These are phyloP conservation scores for Fennellomyces sp. DNA, from an alignment of 371 early-diverging fungal species.

Conservation along the genomic window DNA sequence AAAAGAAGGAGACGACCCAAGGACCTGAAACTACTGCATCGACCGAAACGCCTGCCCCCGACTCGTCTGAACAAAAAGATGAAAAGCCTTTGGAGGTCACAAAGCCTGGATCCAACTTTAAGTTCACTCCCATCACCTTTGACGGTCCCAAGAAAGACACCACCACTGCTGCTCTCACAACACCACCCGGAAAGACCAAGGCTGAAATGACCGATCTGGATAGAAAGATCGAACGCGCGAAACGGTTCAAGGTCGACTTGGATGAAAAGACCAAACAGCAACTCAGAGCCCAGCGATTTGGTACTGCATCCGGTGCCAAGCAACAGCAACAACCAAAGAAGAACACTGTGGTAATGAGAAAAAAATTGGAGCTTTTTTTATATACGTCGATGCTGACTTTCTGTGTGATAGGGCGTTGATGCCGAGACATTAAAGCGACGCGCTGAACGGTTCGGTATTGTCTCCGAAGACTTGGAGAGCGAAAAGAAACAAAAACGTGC, in stretches of 20 bases:
- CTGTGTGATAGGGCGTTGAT: conserved; percentile 36
- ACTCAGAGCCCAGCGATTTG: conserved; percentile 49
- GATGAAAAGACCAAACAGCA: conserved; percentile 42
- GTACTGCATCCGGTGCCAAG: conserved; percentile 6
- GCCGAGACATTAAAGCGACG: conserved; percentile 54
- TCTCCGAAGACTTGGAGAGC: conserved; percentile 49
- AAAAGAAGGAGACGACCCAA: conserved; percentile 18
- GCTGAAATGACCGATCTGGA: conserved; percentile 29
- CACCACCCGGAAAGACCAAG: background rate
- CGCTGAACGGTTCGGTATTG: conserved; percentile 53
- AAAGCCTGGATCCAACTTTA: conserved; percentile 31
- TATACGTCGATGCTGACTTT: too few relatives aligned
- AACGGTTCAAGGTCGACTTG: conserved; percentile 56
- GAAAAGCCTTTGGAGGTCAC: conserved; percentile 8
- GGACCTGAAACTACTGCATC: conserved; percentile 18
- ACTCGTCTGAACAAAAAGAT: background rate
- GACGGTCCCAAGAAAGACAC: conserved; percentile 16
- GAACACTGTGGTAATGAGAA: conserved; percentile 1
- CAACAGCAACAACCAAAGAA: conserved; percentile 4
- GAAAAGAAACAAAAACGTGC: conserved; percentile 72
- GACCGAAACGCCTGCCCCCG: conserved; percentile 3
- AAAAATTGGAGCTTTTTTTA: background rate
- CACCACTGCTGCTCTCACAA: background rate
- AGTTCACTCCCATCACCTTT: conserved; percentile 49
- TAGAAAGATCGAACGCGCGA: conserved; percentile 54